A percentile compares a stretch with the other conserved stretches of the same genome.
Conservation (phyloP, 306 rosid genomes). For the Lathyrus oleraceus region DNA sequence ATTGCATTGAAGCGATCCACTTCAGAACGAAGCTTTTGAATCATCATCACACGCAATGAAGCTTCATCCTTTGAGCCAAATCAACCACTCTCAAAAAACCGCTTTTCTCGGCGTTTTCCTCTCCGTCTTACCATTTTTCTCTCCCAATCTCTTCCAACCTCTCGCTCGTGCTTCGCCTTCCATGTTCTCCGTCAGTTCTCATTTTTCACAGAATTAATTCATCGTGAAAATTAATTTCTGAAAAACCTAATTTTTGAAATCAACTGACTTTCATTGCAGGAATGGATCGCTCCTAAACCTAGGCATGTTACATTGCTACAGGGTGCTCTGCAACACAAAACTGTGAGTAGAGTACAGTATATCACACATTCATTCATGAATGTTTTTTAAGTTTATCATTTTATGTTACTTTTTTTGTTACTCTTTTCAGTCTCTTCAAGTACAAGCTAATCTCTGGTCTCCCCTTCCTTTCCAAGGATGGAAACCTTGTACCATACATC, state of each 20-base stretch:
- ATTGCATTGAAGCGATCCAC: not conserved
- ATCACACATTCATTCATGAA: not conserved
- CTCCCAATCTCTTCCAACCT: conserved; percentile 69
- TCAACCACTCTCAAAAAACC: conserved; percentile 47
- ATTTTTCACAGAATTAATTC: not conserved
- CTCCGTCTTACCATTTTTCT: conserved; percentile 61
- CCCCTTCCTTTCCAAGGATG: conserved; percentile 73
- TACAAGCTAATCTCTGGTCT: conserved; percentile 64
- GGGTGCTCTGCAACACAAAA: conserved; percentile 71
- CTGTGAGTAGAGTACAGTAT: conserved; percentile 38
- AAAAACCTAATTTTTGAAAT: not conserved
- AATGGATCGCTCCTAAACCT: conserved; percentile 84
- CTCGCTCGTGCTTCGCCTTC: conserved; percentile 81
- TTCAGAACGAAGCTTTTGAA: not conserved
- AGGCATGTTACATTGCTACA: conserved; percentile 68
- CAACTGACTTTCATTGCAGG: no score
- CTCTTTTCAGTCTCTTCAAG: conserved; percentile 45
- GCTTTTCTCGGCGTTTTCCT: conserved; percentile 64
- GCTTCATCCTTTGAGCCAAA: conserved; percentile 28
- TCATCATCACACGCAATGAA: conserved; percentile 29
- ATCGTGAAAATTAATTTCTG: not conserved
- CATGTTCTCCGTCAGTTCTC: conserved; percentile 59
- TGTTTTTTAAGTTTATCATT: no score
- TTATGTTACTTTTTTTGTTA: not conserved
- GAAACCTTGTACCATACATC: conserved; percentile 65